These are phyloP conservation scores for Monilinia laxa DNA, from an alignment of 2,329 filamentous ascomycete species.

Conservation along the genomic window DNA sequence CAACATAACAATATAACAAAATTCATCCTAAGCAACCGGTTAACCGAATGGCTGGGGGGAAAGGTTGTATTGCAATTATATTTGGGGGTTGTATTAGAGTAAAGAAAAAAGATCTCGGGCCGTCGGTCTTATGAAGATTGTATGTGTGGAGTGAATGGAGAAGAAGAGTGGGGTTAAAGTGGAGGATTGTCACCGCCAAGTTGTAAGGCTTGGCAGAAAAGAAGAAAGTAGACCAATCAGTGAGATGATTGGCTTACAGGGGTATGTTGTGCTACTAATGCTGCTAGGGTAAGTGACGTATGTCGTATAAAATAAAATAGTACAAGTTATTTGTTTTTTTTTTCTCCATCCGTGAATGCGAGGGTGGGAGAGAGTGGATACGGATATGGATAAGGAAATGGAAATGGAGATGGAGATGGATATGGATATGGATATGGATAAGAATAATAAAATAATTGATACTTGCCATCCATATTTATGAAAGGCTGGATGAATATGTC, in stretches of 20 bases:
- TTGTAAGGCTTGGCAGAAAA: slow-evolving; percentile 6
- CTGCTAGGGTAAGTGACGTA: slow-evolving; percentile 13
- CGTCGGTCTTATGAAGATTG: neutral
- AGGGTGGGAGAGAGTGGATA: no score
- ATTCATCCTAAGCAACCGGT: neutral
- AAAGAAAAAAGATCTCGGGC: neutral
- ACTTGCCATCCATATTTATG: no score
- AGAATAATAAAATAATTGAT: no score
- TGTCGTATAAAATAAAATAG: no score
- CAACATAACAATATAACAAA: no score
- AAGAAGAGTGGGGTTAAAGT: neutral
- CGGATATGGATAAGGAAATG: no score
- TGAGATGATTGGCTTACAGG: neutral
- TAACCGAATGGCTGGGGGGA: neutral
- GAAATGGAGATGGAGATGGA: no score
- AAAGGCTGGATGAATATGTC: no score
- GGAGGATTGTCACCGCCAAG: slow-evolving; percentile 5
- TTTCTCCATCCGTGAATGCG: no score
- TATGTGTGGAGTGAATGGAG: neutral
- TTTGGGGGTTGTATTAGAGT: neutral
- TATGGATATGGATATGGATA: no score
- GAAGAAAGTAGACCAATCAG: neutral
- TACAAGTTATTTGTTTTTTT: no score
- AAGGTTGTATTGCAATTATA: neutral
- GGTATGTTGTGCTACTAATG: no score